Base-by-base conservation (phyloP, 768 basidiomycete genomes). In the Rhodosporidiobolus sp. region DNA sequence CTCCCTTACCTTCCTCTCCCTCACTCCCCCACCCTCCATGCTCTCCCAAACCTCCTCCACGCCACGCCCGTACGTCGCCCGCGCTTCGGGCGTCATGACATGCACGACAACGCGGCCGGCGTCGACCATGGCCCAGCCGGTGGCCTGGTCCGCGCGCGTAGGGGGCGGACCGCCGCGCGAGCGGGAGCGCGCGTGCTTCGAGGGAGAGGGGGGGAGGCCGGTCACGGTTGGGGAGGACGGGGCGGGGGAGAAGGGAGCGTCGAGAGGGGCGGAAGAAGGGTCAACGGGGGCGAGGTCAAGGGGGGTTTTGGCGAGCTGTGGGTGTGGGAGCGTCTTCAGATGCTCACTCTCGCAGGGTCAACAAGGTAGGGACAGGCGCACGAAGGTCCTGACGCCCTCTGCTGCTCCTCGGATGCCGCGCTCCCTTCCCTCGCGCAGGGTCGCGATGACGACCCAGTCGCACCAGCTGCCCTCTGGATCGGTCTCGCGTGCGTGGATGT, bases 361-460 rank as follows among this genome's bases (percentile, higher is more conserved):
- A 38, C 26, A 34, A 12, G 20, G 22, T n/a, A 6, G n/a, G 2
- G 24, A n/a, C 1, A 28, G 28, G 66, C 77, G 45, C 35, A 78
- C 77, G 43, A 67, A 74, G 1, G 49, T 35, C 54, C 69, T 54
- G 1, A 78, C 71, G 35, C 68, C 65, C 26, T 78, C 77, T 28
- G 71, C 67, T 2, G 77, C 77, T 5, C 77, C 77, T 16, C 73
- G 32, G 12, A 78, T 61, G 6, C 77, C 73, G 20, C 77, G 48
- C 46, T 78, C 77, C 50, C 77, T 49, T 11, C 77, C 77, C 12
- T 65, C 48, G 22, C 64, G 50, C 22, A 78, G 48, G 0, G 61
- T 70, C 12, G 70, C 66, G 5, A 74, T n/a, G 28, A 78, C 73
- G n/a, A 76, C 70, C 75, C 75, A 78, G 35, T 78, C 77, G 30